Evolutionary conservation across 129 eudicot species (phyloP), one percentile per base, ranked within the genome.

Genomic region (Saposhnikovia divaricata): DNA sequence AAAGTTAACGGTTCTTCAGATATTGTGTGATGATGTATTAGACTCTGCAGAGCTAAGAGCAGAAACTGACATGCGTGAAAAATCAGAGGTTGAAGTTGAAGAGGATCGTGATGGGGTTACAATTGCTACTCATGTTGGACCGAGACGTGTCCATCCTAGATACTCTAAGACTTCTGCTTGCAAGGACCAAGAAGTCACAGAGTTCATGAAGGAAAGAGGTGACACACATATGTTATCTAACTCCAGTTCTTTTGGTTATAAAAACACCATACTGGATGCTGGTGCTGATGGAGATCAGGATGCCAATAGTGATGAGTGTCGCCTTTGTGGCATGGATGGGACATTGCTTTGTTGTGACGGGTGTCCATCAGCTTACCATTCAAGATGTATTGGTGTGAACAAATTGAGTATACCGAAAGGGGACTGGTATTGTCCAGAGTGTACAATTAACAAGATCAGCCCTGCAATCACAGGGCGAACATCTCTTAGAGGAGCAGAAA

Each of bases 271-370:
- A 75, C 79, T 79, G 31, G 71, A 80, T 77, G 82, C 83, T 55
- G 86, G 75, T 80, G 83, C 83, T 63, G 86, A 80, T 78, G 85
- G 84, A 55, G 92, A 83, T 40, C 85, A 86, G 40, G 97, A 95
- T 85, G 91, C 91, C 72, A 95, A 95, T 75, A 91, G 91, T 78
- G 99, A 95, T 75, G 99, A 95, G 82, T 95, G 99, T 78, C 88
- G 94, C 59, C 90, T 95, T 65, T 95, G 99, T 83, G 96, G 97
- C 78, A 95, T 95, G 99, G 99, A 95, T 77, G 99, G 99, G 75
- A 89, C 88, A 10, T 86, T 95, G 81, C 81, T 95, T 79, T 95
- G 99, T 80, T 95, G 99, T 84, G 99, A 95, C 84, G 99, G 99
- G 51, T 95, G 99, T 68, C 99, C 99, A 2, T 90, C 93, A 74